phyloP scores from a whole-genome alignment of 768 basidiomycete genomes.

The Pisolithus sp. region DNA sequence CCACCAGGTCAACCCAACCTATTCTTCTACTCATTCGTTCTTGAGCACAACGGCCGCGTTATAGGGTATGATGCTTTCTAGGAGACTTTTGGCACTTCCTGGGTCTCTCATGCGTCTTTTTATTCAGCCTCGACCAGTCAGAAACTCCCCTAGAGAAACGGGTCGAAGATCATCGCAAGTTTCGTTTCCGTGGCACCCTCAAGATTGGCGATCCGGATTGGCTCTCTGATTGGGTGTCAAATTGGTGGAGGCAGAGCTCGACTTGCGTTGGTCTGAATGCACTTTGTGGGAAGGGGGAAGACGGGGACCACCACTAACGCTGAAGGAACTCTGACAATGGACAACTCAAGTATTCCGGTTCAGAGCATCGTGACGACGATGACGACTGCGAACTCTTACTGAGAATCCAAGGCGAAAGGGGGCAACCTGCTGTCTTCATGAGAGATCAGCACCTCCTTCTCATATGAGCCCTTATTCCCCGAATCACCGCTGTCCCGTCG shows the following conservation, averaged over 20 bases:
- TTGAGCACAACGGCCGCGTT: slow-evolving; percentile 22
- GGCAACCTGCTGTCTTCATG: slow-evolving; percentile 36
- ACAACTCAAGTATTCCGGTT: slow-evolving; percentile 10
- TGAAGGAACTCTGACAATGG: slow-evolving; percentile 26
- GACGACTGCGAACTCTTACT: slow-evolving; percentile 30
- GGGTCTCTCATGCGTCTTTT: slow-evolving; percentile 1
- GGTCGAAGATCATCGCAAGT: slow-evolving; percentile 20
- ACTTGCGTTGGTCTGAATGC: slow-evolving; percentile 30
- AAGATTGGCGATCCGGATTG: slow-evolving; percentile 40
- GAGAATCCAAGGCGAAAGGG: slow-evolving; percentile 37
- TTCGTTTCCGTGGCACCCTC: slow-evolving; percentile 48
- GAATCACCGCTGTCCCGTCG: background rate
- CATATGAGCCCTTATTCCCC: too few relatives aligned
- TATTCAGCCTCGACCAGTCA: slow-evolving; percentile 41
- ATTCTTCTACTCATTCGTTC: slow-evolving; percentile 23
- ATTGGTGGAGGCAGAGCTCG: slow-evolving; percentile 40
- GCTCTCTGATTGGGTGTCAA: slow-evolving; percentile 43
- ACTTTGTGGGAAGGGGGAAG: slow-evolving; percentile 16
- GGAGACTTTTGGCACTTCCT: background rate
- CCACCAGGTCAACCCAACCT: slow-evolving; percentile 7
- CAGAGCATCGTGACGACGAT: slow-evolving; percentile 9
- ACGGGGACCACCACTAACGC: slow-evolving; percentile 24
- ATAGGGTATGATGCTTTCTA: slow-evolving; percentile 18
- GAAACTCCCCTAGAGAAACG: slow-evolving; percentile 33
- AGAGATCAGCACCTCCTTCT: slow-evolving; percentile 24